A percentile compares a stretch with the other conserved stretches of the same genome.
Conservation (phyloP, 441 rosid species). For the Aquilaria agallochum region DNA sequence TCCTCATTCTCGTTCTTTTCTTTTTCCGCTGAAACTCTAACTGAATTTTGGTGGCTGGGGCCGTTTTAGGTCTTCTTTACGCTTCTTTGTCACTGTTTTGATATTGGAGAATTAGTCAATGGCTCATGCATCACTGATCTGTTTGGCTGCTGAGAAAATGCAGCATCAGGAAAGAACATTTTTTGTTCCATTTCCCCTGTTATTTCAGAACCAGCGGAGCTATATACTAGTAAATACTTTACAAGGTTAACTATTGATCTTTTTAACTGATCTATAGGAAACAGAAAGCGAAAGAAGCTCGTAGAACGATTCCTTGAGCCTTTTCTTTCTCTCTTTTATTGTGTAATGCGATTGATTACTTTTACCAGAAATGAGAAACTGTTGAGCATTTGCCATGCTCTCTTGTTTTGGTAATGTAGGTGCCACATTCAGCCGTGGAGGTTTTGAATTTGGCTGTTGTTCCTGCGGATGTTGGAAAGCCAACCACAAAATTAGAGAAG, state of each 20-base stretch:
- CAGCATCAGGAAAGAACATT: slow-evolving; percentile 5
- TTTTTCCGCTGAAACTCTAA: too few relatives aligned
- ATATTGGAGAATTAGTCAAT: too few relatives aligned
- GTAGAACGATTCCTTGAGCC: slow-evolving; percentile 1
- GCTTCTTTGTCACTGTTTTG: too few relatives aligned
- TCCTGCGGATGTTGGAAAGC: slow-evolving; percentile 73
- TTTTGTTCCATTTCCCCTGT: not conserved
- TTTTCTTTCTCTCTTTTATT: not conserved
- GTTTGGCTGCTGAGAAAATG: slow-evolving; percentile 24
- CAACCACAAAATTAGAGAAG: slow-evolving; percentile 64
- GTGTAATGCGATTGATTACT: slow-evolving; percentile 14
- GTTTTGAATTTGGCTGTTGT: slow-evolving; percentile 58
- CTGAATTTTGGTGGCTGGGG: too few relatives aligned
- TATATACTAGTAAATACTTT: too few relatives aligned
- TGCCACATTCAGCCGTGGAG: slow-evolving; percentile 42
- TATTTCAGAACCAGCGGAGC: not conserved
- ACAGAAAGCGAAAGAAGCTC: not conserved
- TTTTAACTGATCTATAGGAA: too few relatives aligned
- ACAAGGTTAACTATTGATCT: too few relatives aligned
- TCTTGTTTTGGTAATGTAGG: slow-evolving; percentile 31
- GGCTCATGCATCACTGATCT: not conserved
- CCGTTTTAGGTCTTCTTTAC: too few relatives aligned
- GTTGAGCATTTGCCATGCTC: not conserved
- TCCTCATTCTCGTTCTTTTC: slow-evolving; percentile 1
- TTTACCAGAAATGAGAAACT: slow-evolving; percentile 6